Conservation (phyloP, 805 yeast species). For the Schwanniomyces vanrijiae region DNA sequence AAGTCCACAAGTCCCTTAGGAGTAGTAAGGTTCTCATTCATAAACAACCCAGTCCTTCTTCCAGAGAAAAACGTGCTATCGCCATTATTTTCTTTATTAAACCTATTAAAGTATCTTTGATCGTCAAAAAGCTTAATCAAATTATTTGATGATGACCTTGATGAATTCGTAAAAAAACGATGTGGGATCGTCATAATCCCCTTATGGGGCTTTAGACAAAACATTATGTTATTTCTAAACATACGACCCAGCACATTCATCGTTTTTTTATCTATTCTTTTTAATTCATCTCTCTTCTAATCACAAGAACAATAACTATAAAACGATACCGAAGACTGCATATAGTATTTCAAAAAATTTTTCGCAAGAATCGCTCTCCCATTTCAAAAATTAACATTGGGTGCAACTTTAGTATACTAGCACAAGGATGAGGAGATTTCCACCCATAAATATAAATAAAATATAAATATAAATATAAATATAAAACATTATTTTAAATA, state of each 20-base stretch:
- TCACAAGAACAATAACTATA: not conserved
- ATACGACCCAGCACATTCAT: not conserved
- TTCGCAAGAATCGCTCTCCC: not conserved
- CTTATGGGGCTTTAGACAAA: not conserved
- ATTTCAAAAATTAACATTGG: not conserved
- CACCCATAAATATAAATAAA: no score
- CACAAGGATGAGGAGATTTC: not conserved
- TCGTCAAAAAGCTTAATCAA: conserved; percentile 61
- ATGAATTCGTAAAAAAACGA: not conserved
- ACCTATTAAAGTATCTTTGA: conserved; percentile 52
- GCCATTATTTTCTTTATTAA: conserved; percentile 33
- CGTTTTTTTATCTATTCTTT: not conserved
- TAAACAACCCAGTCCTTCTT: conserved; percentile 61
- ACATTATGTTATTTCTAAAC: not conserved
- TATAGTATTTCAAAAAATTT: not conserved
- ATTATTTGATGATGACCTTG: not conserved
- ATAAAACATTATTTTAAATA: no score
- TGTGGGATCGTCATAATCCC: not conserved
- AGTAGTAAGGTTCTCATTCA: conserved; percentile 64
- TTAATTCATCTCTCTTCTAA: not conserved
- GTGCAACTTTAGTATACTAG: not conserved
- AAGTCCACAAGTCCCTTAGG: conserved; percentile 73
- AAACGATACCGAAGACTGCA: not conserved
- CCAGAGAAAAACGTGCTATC: conserved; percentile 9
- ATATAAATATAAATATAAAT: no score